phyloP scores from a whole-genome alignment of 768 basidiomycete genomes.

The Rhizopogon vinicolor region DNA sequence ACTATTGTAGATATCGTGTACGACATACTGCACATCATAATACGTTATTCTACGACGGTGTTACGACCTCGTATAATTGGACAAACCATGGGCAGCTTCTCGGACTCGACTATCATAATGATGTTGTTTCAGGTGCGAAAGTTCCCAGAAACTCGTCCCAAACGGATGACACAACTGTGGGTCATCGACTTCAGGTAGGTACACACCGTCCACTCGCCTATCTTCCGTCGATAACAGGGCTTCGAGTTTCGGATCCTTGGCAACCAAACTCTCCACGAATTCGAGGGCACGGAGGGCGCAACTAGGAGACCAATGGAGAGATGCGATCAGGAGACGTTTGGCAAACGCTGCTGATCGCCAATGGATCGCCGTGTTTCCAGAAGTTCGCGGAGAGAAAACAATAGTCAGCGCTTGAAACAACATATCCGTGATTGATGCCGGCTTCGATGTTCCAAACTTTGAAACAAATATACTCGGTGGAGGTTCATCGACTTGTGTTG shows the following conservation, averaged over 20 bases:
- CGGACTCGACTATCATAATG: conserved; percentile 70
- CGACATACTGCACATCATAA: conserved; percentile 21
- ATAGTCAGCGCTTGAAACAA: conserved; percentile 83
- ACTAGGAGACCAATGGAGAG: conserved; percentile 75
- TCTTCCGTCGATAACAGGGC: conserved; percentile 86
- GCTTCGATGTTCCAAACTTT: conserved; percentile 21
- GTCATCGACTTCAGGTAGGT: conserved; percentile 83
- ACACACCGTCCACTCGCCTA: conserved; percentile 77
- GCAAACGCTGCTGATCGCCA: conserved; percentile 88
- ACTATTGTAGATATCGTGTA: conserved; percentile 30
- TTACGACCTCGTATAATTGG: conserved; percentile 38
- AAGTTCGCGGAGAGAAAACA: conserved; percentile 71
- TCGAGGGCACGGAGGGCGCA: conserved; percentile 64
- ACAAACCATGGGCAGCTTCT: conserved; percentile 56
- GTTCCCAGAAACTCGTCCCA: conserved; percentile 84
- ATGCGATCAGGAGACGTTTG: conserved; percentile 82
- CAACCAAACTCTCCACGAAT: conserved; percentile 68
- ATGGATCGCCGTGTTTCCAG: conserved; percentile 51
- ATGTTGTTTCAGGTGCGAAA: conserved; percentile 53
- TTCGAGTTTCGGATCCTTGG: conserved; percentile 76
- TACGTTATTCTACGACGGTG: conserved; percentile 18
- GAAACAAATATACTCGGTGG: conserved; percentile 28
- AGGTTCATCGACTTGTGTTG: conserved; percentile 57
- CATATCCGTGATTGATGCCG: conserved; percentile 53
- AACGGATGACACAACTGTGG: conserved; percentile 81